A percentile compares a stretch with the other conserved stretches of the same genome.
Evolutionary conservation across 1,139 yeast genomes (phyloP).

Genomic region (Scheffersomyces insectosa): DNA sequence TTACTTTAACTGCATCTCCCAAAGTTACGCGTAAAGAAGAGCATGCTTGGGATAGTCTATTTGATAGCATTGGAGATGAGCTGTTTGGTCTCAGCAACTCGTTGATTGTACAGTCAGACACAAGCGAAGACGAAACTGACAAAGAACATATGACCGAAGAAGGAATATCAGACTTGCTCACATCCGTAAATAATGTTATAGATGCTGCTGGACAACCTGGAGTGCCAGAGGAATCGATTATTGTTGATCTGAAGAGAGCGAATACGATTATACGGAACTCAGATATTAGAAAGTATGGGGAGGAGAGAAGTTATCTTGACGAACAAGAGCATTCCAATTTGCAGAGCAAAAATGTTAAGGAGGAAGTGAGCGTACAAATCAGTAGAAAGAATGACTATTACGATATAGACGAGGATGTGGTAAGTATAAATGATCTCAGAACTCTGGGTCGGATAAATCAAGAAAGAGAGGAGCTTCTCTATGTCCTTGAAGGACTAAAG

Average conservation of each 20-base stretch:
- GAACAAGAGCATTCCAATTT: not conserved
- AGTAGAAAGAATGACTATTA: conserved; percentile 2
- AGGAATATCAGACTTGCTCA: not conserved
- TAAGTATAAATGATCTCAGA: conserved; percentile 22
- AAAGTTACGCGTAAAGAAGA: conserved; percentile 12
- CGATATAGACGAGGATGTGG: conserved; percentile 6
- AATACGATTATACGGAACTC: not conserved
- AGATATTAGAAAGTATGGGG: conserved; percentile 17
- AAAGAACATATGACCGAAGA: not conserved
- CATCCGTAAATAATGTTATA: not conserved
- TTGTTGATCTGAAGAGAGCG: not conserved
- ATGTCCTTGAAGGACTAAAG: conserved; percentile 21
- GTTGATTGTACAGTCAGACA: not conserved
- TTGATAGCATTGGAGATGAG: conserved; percentile 12
- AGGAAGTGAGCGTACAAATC: not conserved
- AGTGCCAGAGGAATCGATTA: not conserved
- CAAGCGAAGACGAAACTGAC: not conserved
- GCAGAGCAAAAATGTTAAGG: not conserved
- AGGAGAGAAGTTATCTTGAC: conserved; percentile 21
- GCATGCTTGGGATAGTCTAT: conserved; percentile 23
- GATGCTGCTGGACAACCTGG: not conserved
- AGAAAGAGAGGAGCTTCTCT: conserved; percentile 14
- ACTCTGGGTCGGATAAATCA: conserved; percentile 10
- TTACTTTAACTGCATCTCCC: conserved; percentile 6
- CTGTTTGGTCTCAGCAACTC: not conserved